Conservation (phyloP, 2,329 filamentous ascomycete genomes). For the Gliomastix tumulicola region DNA sequence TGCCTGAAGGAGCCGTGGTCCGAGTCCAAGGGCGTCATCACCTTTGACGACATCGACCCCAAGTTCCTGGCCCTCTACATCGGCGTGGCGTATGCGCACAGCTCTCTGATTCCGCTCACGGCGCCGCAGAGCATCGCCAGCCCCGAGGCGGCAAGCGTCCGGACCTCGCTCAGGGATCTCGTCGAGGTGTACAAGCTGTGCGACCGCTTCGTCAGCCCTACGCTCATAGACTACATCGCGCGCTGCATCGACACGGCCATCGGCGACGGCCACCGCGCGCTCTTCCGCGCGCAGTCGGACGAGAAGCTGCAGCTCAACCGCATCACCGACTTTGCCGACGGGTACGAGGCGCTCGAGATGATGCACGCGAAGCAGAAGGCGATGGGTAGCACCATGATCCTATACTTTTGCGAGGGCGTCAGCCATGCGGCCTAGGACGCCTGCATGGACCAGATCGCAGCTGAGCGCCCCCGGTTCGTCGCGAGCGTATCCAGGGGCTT, state of each 20-base stretch:
- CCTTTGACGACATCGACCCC: slow-evolving; percentile 23
- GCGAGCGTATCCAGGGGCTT: slow-evolving; percentile 20
- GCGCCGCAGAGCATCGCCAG: slow-evolving; percentile 12
- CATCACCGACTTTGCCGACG: slow-evolving; percentile 26
- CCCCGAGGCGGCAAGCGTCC: slow-evolving; percentile 15
- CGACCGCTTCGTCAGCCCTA: slow-evolving; percentile 22
- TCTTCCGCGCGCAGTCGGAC: slow-evolving; percentile 17
- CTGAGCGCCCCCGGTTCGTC: slow-evolving; percentile 19
- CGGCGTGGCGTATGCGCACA: slow-evolving; percentile 24
- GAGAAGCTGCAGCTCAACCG: slow-evolving; percentile 16
- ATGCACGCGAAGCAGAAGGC: slow-evolving; percentile 12
- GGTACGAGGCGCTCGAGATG: slow-evolving; percentile 19
- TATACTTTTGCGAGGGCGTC: slow-evolving; percentile 23
- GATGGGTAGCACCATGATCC: slow-evolving; percentile 15
- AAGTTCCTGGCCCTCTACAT: slow-evolving; percentile 24
- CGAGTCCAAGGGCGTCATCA: slow-evolving; percentile 17
- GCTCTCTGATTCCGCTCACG: slow-evolving; percentile 20
- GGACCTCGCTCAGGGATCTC: slow-evolving; percentile 20
- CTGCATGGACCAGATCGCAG: slow-evolving; percentile 12
- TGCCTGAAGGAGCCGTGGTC: slow-evolving; percentile 17
- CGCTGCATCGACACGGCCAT: slow-evolving; percentile 20
- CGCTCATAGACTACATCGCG: slow-evolving; percentile 19
- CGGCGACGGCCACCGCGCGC: slow-evolving; percentile 20
- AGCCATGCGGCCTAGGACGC: slow-evolving; percentile 17
- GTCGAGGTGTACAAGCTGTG: slow-evolving; percentile 28